Evolutionary conservation across 495 filamentous ascomycete genomes (phyloP).

Genomic region (Podospora comata): DNA sequence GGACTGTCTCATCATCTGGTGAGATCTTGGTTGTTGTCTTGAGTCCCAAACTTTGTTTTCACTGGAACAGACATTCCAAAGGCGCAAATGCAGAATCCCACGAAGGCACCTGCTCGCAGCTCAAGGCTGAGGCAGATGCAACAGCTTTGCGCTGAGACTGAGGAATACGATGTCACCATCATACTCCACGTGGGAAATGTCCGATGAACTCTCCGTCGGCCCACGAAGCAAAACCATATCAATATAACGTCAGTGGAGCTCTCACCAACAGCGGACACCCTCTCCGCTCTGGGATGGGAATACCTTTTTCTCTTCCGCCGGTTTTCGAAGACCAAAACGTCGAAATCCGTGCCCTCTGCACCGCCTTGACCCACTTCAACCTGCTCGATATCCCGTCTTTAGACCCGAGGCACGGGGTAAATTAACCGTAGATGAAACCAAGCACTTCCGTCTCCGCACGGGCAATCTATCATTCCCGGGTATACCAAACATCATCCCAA

Average conservation of each 20-base stretch:
- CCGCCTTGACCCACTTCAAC: background rate
- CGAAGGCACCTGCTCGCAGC: too few relatives aligned
- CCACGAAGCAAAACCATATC: background rate
- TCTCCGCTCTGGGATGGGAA: background rate
- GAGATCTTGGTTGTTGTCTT: background rate
- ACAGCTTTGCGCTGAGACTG: background rate
- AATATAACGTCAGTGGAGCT: background rate
- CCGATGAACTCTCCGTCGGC: background rate
- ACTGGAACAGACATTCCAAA: background rate
- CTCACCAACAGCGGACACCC: background rate
- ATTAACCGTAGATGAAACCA: slow-evolving; percentile 4
- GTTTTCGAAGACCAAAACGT: background rate
- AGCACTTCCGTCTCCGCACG: background rate
- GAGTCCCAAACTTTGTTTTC: background rate
- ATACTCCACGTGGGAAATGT: background rate
- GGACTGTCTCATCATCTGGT: background rate
- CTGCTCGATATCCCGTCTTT: background rate
- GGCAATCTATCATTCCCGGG: background rate
- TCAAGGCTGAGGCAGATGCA: background rate
- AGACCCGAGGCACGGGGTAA: slow-evolving; percentile 3
- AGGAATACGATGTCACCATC: background rate
- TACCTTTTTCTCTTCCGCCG: background rate
- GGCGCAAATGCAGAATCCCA: background rate
- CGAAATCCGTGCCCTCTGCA: background rate
- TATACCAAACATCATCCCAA: background rate